These are phyloP conservation scores for Corylus americana DNA, from an alignment of 306 rosid species.

Conservation along the genomic window DNA sequence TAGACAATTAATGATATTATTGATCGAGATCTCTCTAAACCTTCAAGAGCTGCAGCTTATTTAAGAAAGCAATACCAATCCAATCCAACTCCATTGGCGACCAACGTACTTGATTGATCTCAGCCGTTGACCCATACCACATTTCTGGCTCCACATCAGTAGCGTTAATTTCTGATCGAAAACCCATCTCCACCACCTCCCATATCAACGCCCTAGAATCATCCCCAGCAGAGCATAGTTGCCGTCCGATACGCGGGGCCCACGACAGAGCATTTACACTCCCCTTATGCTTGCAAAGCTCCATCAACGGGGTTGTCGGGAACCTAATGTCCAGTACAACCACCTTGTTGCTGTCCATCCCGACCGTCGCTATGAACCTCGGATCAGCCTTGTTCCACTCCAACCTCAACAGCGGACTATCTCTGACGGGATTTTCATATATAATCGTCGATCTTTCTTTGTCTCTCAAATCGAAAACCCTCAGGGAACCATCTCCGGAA, in stretches of 20 bases:
- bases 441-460: constrained; percentile 68
- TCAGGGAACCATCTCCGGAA: constrained; percentile 68
- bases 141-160: constrained; percentile 44
- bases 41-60: constrained; percentile 58
- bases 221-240: constrained; percentile 54
- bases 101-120: constrained; percentile 65
- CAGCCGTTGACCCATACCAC: constrained; percentile 57
- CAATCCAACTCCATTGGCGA: constrained; percentile 53
- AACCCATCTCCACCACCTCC: constrained; percentile 46
- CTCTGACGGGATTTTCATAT: constrained; percentile 50
- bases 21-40: constrained; percentile 22
- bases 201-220: constrained; percentile 69
- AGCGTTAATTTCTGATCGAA: constrained; percentile 9
- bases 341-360: constrained; percentile 55
- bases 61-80: constrained; percentile 53
- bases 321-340: constrained; percentile 62
- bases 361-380: constrained; percentile 60
- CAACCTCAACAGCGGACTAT: constrained; percentile 49
- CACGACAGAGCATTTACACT: constrained; percentile 68
- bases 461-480: constrained; percentile 66
- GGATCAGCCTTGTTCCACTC: constrained; percentile 75
- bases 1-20: too few species aligned
- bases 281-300: constrained; percentile 46
- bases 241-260: constrained; percentile 55
- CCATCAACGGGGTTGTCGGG: constrained; percentile 59